Base-by-base conservation (phyloP, 2,329 filamentous ascomycete species). In the Aureobasidium leucospermi region DNA sequence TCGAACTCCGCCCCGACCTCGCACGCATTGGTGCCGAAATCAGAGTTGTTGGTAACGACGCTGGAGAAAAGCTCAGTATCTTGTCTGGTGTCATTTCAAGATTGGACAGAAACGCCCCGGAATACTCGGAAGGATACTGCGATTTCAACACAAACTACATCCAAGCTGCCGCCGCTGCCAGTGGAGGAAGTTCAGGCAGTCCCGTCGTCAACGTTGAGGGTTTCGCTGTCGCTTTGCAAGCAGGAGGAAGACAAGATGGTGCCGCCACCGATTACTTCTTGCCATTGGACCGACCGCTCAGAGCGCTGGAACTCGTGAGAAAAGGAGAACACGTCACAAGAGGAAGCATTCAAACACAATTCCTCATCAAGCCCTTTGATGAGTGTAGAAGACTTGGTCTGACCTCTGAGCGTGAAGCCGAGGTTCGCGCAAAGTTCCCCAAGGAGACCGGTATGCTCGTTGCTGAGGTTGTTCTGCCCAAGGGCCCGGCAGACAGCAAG, bases 111-210 rank as follows among this genome's bases (percentile, higher is more conserved):
- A 99, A 99, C 74, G 95, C 95, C 1, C 94, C 94, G 15, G 94
- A 99, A 69, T 97, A 99, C 67, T 93, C 93, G 59, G 94, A 97
- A 64, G 94, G 94, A 31, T 99, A 99, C 74, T 94, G 92, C 73
- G 94, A 99, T 72, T 99, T 99, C 83, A 99, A 88, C 70, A 88
- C 85, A 49, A 88, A 96, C 72, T 99, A 99, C 79, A 97, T 97
- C 68, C 94, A 99, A 76, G 94, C 95, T 64, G 96, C 95, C 13
- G 95, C 94, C 3, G 93, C 94, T 4, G 95, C 94, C 2, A 97
- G 92, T 72, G 94, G 94, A 65, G 94, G 94, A 65, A 96, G 90
- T 77, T 99, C 94, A n/a, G 94, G 94, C 63, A 96, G 89, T 85
- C 94, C 94, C 0, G 94, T 99, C 0, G 92, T 99, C 63, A 96